Base-by-base conservation (phyloP, 73 alveolate genomes). In the Paramecium pentaurelia region DNA sequence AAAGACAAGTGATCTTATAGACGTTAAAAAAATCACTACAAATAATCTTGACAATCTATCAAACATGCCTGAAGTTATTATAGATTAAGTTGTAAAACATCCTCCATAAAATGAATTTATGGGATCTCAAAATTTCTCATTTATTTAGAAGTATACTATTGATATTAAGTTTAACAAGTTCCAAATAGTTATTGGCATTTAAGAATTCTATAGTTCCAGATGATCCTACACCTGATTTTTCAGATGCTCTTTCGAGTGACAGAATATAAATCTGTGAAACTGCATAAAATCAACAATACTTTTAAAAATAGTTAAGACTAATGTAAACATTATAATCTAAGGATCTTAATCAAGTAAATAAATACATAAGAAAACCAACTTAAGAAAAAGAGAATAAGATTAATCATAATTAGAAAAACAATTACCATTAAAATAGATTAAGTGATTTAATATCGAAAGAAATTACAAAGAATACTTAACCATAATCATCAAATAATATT, bases 151-250 rank as follows among this genome's bases (percentile, higher is more conserved):
- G 84, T 64, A 64, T 12, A 18, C 36, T 1, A 54, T 54, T 54
- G 70, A 54, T 54, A 54, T 54, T 54, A 54, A 18, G 14, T 47
- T 18, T 54, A 54, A 4, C 30, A n/a, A 54, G 70, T 54, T 54
- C 70, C 8, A 54, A 18, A 54, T 34, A 22, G 30, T 64, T 32
- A 64, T 32, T 64, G 25, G 38, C 77, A 6, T 28, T 28, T 7
- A 64, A 32, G 34, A 54, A 2, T 27, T 64, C 84, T 42, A 7
- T 25, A 28, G 27, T 5, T 0, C 30, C 4, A 64, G 84, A 64
- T 64, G 84, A 64, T 64, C 84, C 49, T 28, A 64, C 84, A 32
- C 84, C 84, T 7, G 84, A 64, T 64, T 64, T 64, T 64, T 32
- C 42, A 34, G 84, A 64, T 64, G 42, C 42, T 3, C 47, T 32